Base-by-base conservation (phyloP, 345 rosid species). In the Populus alba region DNA sequence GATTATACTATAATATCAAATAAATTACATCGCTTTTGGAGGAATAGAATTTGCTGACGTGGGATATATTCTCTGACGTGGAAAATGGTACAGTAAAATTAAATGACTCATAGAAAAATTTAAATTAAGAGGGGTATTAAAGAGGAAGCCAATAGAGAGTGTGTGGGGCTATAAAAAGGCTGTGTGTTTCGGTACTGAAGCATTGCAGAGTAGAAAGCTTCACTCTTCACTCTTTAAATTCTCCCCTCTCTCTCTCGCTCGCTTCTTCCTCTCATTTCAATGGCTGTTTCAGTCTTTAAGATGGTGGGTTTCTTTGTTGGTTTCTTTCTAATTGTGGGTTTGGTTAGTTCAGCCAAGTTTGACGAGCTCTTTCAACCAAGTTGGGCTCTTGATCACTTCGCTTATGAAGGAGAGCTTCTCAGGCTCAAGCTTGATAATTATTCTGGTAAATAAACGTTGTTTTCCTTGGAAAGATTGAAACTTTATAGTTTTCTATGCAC, bases 341-440 rank as follows among this genome's bases (percentile, higher is more conserved):
- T 85, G 65, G 89, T 77, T 69, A 78, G 66, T 57, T 85, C 86
- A 41, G 78, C 90, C 12, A 88, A 82, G 81, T 97, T 94, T 71
- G 93, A 94, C 3, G 94, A 97, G 39, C 92, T 94, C 8, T 97
- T 83, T 69, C 94, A 91, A 45, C 85, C 98, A 3, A 82, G 92
- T 61, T 97, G 99, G 99, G 98, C 99, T 55, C 72, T 77, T 45
- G 98, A 97, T 78, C 99, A 97, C 61, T 81, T 92, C 57, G 20
- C 79, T 20, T 85, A 87, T 63, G 95, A 97, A 70, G 98, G 99
- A 66, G 97, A 97, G 43, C 89, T 87, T 68, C 94, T 95, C 18
- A 86, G 79, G 82, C 96, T 97, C 83, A 97, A 89, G 77, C 99
- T 97, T 72, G 99, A 97, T 82, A 91, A 88, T 62, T 89, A 25